phyloP scores from a whole-genome alignment of 805 yeast genomes.

The Candida awuae region DNA sequence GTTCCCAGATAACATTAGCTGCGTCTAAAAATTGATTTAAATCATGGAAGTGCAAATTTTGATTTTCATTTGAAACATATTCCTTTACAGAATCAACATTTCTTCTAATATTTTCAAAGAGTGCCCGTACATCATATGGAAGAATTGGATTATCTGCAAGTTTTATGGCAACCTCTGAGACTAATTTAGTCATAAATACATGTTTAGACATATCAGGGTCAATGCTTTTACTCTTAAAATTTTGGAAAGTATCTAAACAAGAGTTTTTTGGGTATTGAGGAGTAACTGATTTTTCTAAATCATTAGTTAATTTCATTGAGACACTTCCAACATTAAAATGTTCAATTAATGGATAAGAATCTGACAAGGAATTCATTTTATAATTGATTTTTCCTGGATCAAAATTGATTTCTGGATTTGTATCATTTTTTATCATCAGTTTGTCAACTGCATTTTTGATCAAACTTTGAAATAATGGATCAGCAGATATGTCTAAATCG shows the following conservation, averaged over 20 bases:
- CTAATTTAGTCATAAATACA: constrained; percentile 44
- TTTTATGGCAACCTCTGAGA: constrained; percentile 46
- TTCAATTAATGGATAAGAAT: constrained; percentile 48
- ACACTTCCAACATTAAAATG: constrained; percentile 63
- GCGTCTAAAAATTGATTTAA: constrained; percentile 25
- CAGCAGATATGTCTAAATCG: constrained; percentile 39
- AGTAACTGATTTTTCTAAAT: constrained; percentile 19
- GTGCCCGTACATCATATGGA: constrained; percentile 52
- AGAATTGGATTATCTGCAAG: constrained; percentile 70
- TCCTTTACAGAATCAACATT: constrained; percentile 41
- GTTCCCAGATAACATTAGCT: constrained; percentile 38
- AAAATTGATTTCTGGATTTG: constrained; percentile 47
- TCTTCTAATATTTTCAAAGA: constrained; percentile 36
- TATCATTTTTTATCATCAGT: constrained; percentile 20
- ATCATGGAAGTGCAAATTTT: constrained; percentile 22
- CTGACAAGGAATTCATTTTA: constrained; percentile 4
- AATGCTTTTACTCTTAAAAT: constrained; percentile 38
- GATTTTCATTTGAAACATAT: constrained; percentile 17
- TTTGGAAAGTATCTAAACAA: constrained; percentile 57
- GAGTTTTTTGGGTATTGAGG: constrained; percentile 40
- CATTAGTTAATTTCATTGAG: constrained; percentile 41
- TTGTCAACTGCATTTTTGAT: constrained; percentile 35
- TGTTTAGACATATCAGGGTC: constrained; percentile 55
- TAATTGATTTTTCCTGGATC: constrained; percentile 4
- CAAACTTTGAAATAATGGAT: constrained; percentile 53